Conservation (phyloP, 169 alveolate species). For the Plasmodium knowlesi region DNA sequence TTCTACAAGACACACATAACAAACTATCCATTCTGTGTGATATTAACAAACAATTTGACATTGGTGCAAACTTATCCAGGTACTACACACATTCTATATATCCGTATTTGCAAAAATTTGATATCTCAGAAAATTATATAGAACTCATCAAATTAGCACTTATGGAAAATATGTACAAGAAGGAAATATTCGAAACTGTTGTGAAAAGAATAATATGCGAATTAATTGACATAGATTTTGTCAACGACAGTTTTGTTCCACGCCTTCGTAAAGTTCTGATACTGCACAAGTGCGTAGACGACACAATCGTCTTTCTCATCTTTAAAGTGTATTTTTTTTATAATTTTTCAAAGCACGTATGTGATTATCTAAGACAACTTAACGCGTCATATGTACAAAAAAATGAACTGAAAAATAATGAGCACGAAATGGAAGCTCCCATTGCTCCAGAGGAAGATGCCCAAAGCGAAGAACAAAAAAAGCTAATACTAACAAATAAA, state of each 20-base stretch:
- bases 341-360: conserved; percentile 38
- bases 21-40: conserved; percentile 51
- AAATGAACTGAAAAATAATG: not conserved
- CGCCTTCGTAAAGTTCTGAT: conserved; percentile 18
- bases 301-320: conserved; percentile 21
- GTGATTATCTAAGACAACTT: conserved; percentile 49
- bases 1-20: conserved; percentile 10
- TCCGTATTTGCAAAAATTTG: conserved; percentile 9
- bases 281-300: conserved; percentile 40
- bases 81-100: conserved; percentile 20
- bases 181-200: conserved; percentile 43
- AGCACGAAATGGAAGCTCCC: not conserved
- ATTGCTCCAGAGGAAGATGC: not conserved
- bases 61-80: conserved; percentile 2
- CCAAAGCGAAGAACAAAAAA: conserved; percentile 22
- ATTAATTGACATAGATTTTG: conserved; percentile 14
- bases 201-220: conserved; percentile 39
- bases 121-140: conserved; percentile 31
- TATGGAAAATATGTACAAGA: conserved; percentile 51
- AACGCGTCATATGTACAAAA: not conserved
- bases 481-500: conserved; percentile 31
- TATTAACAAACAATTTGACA: conserved; percentile 55
- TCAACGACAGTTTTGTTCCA: not conserved
- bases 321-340: conserved; percentile 60
- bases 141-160: conserved; percentile 39